Base-by-base conservation (phyloP, 257 asterid species). In the Lavandula angustifolia region DNA sequence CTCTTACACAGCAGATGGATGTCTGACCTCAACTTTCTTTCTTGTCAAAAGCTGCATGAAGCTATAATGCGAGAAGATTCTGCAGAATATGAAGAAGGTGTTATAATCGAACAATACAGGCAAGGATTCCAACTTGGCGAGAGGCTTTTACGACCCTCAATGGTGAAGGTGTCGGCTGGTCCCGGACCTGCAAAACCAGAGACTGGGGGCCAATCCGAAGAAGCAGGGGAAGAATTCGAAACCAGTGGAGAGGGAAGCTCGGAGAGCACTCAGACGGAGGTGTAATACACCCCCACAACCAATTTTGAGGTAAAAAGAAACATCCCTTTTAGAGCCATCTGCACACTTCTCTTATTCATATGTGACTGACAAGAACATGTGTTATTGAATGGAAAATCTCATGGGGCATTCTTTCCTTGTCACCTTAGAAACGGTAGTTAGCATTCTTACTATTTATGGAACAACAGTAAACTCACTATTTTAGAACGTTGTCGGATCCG, bases 61-160 rank as follows among this genome's bases (percentile, higher is more conserved):
- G 97, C 95, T 62, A 89, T 87, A 74, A 85, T 87, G 94, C 94
- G 95, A 0, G 97, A 90, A 81, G 97, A 87, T 62, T 87, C 97
- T 11, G 14, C 79, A 13, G 87, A 83, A 64, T 81, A 78, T 38
- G 95, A 90, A 60, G 95, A 90, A 48, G 90, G 92, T 18, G 58
- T 85, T 58, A 42, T 90, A 60, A 69, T 87, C 17, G 88, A 89
- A 67, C 88, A 89, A 77, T 87, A 73, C 76, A 85, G 92, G 67
- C 87, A 77, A 70, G 97, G 97, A 1, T 89, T 87, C 78, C 81
- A 60, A 58, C 87, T 89, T 13, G 94, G 92, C 1, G 87, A 87
- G 1, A 85, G 97, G 75, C 97, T 90, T 48, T 73, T 90, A 63
- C 87, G 96, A 41, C 96, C 97, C 48, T 82, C 96, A 18, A 90